Conservation (phyloP, 805 yeast species). For the Nakazawaea ernobii region DNA sequence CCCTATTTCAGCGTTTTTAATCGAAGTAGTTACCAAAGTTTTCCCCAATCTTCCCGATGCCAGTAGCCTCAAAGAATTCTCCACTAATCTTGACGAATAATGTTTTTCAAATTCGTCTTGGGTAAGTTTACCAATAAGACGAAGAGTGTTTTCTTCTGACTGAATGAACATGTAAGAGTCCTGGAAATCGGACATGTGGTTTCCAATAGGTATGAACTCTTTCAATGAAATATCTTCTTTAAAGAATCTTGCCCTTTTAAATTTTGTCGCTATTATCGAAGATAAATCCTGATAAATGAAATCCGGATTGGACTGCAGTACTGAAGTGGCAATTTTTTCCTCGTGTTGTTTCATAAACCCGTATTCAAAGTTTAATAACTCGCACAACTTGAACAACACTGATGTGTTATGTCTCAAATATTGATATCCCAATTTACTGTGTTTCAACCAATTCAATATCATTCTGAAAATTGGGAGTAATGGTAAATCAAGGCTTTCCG, state of each 20-base stretch:
- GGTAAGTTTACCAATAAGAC: slow-evolving; percentile 28
- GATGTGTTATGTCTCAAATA: slow-evolving; percentile 11
- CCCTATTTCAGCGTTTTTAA: slow-evolving; percentile 17
- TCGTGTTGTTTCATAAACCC: slow-evolving; percentile 13
- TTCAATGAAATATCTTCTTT: slow-evolving; percentile 59
- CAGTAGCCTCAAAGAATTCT: slow-evolving; percentile 26
- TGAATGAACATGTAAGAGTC: slow-evolving; percentile 41
- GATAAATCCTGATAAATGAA: slow-evolving; percentile 2
- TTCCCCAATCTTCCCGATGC: slow-evolving; percentile 29
- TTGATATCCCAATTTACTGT: slow-evolving; percentile 36
- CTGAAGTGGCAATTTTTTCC: slow-evolving; percentile 1
- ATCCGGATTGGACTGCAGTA: slow-evolving; percentile 7
- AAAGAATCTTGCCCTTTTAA: slow-evolving; percentile 52
- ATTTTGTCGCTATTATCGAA: slow-evolving; percentile 15
- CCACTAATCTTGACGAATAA: slow-evolving; percentile 24
- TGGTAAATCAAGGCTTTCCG: slow-evolving; percentile 9
- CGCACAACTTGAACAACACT: slow-evolving; percentile 3
- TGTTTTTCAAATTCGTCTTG: slow-evolving; percentile 13
- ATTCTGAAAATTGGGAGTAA: slow-evolving; percentile 40
- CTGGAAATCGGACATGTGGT: slow-evolving; percentile 54
- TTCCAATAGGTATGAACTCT: slow-evolving; percentile 53
- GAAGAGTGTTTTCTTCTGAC: slow-evolving; percentile 22
- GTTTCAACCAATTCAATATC: slow-evolving; percentile 51
- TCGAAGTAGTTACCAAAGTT: slow-evolving; percentile 16
- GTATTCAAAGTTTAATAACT: slow-evolving; percentile 1